Evolutionary conservation across 2,329 filamentous ascomycete genomes (phyloP), one percentile per base, ranked within the genome.

Genomic region (Arachnomyces sp.): DNA sequence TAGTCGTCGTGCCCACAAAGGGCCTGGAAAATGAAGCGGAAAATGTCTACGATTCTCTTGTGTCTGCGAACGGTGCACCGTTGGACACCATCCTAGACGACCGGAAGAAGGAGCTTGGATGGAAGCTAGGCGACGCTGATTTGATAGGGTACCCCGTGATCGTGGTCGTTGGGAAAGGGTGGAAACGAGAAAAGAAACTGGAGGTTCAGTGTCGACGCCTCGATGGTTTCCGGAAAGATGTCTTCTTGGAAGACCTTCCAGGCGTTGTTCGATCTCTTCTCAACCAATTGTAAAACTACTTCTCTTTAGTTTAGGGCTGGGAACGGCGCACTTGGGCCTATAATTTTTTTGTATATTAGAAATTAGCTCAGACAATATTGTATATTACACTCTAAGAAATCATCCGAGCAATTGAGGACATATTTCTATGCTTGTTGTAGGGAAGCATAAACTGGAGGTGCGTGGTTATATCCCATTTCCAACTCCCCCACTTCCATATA

Each of bases 81-180:
- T 45, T 84, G 4, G 87, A 94, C 55, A 68, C 75, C 2, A 71
- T 87, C 2, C 62, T 94, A 1, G 88, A 94, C 59, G 88, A 95
- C 61, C 73, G 84, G 13, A 61, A 67, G 18, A 74, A 78, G 50
- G 68, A 74, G 1, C 71, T 95, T 45, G 76, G 78, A 3, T 95
- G 86, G 86, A 96, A 94, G 61, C 69, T 96, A 56, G 80, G 78
- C 29, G 92, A 98, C 64, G 92, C 90, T 1, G 89, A 96, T 60
- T 59, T 92, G 43, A 78, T 90, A 40, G 92, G 92, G 3, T 95
- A 93, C 59, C 90, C 90, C 0, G 71, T 96, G 9, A 72, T 90
- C 7, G 71, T 95, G 9, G 73, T 95, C 2, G 61, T 96, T 25
- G 90, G 90, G 0, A 82, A 76, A 46, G 69, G 68, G 3, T 94